Base-by-base conservation (phyloP, 176 grass and related monocot genomes). In the Cenchrus purpureus region DNA sequence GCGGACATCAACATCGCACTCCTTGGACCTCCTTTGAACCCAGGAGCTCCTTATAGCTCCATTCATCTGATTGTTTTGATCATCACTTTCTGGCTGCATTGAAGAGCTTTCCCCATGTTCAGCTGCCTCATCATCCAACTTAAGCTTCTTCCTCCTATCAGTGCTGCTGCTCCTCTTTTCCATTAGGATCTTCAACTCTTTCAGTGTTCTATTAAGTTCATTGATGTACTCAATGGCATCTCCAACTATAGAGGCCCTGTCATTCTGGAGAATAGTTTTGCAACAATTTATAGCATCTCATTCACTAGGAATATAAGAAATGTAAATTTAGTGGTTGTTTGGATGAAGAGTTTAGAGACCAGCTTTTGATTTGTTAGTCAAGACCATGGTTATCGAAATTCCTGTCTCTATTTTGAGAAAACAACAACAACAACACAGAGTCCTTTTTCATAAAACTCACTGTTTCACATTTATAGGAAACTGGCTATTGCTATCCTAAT, bases 181-280 rank as follows among this genome's bases (percentile, higher is more conserved):
- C 8, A 94, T 80, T 53, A 97, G 51, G 2, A 90, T 76, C 44
- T 84, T 92, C 37, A 94, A 65, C 68, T 97, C 94, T 76, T 94
- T 90, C 12, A 94, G 54, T 45, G 92, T 97, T 66, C 86, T 81
- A 31, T 91, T 88, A n/a, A 97, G 92, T 82, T 94, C 95, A 58
- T 92, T 90, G 71, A 94, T 94, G 88, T 97, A 93, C 51, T 97
- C 95, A 19, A 94, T 97, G 10, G 92, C 92, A 79, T 97, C 95
- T 75, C 95, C 95, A 53, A 97, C 95, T 69, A 94, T 88, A 19
- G 95, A 97, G 40, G 95, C 95, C 81, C 90, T 91, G 29, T 97
- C 95, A 32, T 75, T 74, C 95, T 97, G 65, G n/a, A 85, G 42
- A 66, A 83, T 10, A 82, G 65, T 53, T 25, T 68, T 68, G 15